Evolutionary conservation across 805 yeast genomes (phyloP).

Genomic region (Candida qinlingensis): DNA sequence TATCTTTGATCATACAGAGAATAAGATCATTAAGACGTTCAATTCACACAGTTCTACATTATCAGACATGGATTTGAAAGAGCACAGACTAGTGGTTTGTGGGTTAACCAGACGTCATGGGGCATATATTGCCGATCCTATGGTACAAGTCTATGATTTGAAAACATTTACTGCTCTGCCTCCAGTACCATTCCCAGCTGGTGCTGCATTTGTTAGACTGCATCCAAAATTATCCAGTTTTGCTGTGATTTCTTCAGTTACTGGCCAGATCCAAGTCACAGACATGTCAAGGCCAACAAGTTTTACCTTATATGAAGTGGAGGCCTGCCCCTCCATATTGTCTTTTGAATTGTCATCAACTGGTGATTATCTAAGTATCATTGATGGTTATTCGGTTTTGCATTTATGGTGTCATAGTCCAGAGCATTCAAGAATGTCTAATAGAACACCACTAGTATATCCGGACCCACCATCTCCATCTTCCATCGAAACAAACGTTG

Average conservation of each 20-base stretch:
- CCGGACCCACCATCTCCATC: conserved; percentile 40
- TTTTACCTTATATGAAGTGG: conserved; percentile 62
- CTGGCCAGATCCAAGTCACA: conserved; percentile 81
- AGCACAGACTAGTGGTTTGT: conserved; percentile 67
- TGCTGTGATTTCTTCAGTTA: conserved; percentile 63
- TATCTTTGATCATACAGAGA: conserved; percentile 51
- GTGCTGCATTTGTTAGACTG: conserved; percentile 76
- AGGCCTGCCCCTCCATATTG: conserved; percentile 34
- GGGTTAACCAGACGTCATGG: conserved; percentile 70
- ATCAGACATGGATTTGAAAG: conserved; percentile 60
- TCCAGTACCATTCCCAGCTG: conserved; percentile 85
- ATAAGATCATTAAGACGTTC: conserved; percentile 46
- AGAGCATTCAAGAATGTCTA: conserved; percentile 37
- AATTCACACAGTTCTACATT: conserved; percentile 56
- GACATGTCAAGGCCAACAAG: conserved; percentile 78
- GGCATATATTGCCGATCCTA: conserved; percentile 60
- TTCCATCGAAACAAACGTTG: conserved; percentile 31
- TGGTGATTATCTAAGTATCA: conserved; percentile 73
- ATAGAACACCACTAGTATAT: conserved; percentile 46
- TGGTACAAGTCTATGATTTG: conserved; percentile 78
- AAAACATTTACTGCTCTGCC: conserved; percentile 64
- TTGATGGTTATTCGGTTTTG: conserved; percentile 40
- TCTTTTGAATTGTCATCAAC: conserved; percentile 36
- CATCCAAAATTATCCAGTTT: conserved; percentile 85
- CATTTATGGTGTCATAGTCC: conserved; percentile 63